Evolutionary conservation across 2,329 filamentous ascomycete genomes (phyloP).

Genomic region (Fusarium keratoplasticum): DNA sequence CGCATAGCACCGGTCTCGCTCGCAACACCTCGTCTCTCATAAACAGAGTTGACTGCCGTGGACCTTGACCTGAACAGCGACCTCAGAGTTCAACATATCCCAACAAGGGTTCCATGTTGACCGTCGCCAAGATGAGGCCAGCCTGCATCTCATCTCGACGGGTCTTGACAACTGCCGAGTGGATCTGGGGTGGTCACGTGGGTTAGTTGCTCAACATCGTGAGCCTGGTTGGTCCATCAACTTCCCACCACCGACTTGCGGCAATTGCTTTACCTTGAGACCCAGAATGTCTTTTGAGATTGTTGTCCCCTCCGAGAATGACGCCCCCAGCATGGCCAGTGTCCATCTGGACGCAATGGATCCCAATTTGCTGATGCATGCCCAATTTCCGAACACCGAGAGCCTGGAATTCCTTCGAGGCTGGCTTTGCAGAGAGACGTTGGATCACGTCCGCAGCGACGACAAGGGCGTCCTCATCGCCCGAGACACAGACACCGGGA

Average conservation of each 20-base stretch:
- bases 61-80: not conserved
- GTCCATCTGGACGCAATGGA: conserved; percentile 56
- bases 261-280: not conserved
- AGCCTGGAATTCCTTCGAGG: conserved; percentile 44
- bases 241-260: conserved; percentile 12
- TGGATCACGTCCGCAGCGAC: conserved; percentile 43
- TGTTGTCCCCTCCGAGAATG: conserved; percentile 39
- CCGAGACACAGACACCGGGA: conserved; percentile 43
- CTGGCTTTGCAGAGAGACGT: conserved; percentile 48
- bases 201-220: conserved; percentile 18
- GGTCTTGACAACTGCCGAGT: not conserved
- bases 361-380: conserved; percentile 52
- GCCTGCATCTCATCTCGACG: not conserved
- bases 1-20: not conserved
- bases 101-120: not conserved
- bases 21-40: not conserved
- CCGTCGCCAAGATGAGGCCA: not conserved
- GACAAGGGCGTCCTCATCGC: conserved; percentile 51
- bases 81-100: not conserved
- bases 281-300: conserved; percentile 46
- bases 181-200: conserved; percentile 24
- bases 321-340: conserved; percentile 41
- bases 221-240: not conserved
- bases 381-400: conserved; percentile 52
- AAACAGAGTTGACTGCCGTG: not conserved